Percentiles rank a stretch among this genome's conserved stretches.
Conservation (phyloP, 371 early-diverging fungal species). For the Rhizopus stolonifer region DNA sequence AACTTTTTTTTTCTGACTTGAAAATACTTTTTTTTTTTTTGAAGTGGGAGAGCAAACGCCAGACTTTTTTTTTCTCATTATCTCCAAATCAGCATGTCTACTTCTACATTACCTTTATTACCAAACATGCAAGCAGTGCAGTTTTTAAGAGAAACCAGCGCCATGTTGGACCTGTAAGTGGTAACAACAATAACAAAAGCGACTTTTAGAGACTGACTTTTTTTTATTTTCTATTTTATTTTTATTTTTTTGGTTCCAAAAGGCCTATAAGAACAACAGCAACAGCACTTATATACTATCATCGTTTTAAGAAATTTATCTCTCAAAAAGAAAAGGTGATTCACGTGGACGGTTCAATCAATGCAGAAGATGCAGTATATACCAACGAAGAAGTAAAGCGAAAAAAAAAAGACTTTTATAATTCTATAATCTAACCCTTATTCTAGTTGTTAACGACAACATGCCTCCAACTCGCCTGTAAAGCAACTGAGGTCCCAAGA, state of each 20-base stretch:
- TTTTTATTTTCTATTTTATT: too few species aligned
- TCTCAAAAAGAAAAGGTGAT: conserved; percentile 12
- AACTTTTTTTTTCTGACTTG: too few species aligned
- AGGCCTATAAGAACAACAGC: conserved; percentile 51
- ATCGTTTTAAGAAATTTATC: conserved; percentile 44
- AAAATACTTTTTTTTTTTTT: too few species aligned
- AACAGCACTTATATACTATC: conserved; percentile 47
- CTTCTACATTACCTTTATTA: conserved; percentile 12
- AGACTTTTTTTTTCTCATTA: background rate
- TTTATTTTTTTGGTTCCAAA: background rate
- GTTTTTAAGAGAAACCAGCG: conserved; percentile 21
- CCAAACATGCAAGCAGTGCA: conserved; percentile 21
- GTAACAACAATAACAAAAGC: background rate
- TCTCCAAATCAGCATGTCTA: background rate
- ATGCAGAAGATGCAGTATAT: conserved; percentile 25
- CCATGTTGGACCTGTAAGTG: conserved; percentile 25
- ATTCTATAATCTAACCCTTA: background rate
- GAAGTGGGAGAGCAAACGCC: too few species aligned
- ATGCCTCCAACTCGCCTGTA: conserved; percentile 56
- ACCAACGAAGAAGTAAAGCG: conserved; percentile 37
- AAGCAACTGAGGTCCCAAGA: conserved; percentile 54
- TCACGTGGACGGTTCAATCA: conserved; percentile 10
- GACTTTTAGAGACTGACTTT: background rate
- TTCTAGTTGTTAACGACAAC: conserved; percentile 48
- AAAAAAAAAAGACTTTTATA: background rate